Conservation (phyloP, 768 basidiomycete species). For the Suillus lakei region DNA sequence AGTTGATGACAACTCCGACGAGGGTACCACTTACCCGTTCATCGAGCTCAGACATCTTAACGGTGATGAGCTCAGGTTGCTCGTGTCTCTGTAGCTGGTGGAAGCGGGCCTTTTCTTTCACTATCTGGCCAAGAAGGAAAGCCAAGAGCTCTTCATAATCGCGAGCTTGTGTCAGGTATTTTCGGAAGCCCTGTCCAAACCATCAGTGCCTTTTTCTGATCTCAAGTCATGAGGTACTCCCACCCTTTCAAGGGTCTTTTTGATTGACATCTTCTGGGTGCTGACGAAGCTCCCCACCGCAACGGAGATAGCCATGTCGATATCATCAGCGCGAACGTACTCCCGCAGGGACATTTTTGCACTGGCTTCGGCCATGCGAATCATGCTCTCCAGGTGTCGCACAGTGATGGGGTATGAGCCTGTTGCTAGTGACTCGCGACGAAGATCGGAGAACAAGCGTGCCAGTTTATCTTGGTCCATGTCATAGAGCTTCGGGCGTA, state of each 20-base stretch:
- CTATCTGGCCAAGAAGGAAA: slow-evolving; percentile 90
- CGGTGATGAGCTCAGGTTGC: slow-evolving; percentile 75
- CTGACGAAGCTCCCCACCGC: slow-evolving; percentile 94
- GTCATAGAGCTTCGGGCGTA: slow-evolving; percentile 91
- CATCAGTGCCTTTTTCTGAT: slow-evolving; percentile 18
- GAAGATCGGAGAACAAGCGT: slow-evolving; percentile 91
- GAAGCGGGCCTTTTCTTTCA: slow-evolving; percentile 91
- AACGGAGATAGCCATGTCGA: slow-evolving; percentile 96
- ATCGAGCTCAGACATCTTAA: slow-evolving; percentile 85
- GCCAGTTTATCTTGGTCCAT: slow-evolving; percentile 96
- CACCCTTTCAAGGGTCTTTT: slow-evolving; percentile 95
- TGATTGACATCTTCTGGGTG: slow-evolving; percentile 98
- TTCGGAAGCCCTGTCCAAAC: slow-evolving; percentile 81
- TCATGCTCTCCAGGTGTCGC: slow-evolving; percentile 98
- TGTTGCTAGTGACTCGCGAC: slow-evolving; percentile 94
- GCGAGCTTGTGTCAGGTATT: slow-evolving; percentile 93
- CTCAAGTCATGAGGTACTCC: background rate
- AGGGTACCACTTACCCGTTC: slow-evolving; percentile 64
- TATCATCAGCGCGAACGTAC: slow-evolving; percentile 94
- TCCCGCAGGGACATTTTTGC: slow-evolving; percentile 98
- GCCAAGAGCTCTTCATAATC: slow-evolving; percentile 96
- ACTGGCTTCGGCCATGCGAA: slow-evolving; percentile 97
- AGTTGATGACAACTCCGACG: slow-evolving; percentile 10
- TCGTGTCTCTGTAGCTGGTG: slow-evolving; percentile 77
- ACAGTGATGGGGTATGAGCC: slow-evolving; percentile 99